These are phyloP conservation scores for Apiospora malaysiana DNA, from an alignment of 2,329 filamentous ascomycete genomes.

Conservation along the genomic window DNA sequence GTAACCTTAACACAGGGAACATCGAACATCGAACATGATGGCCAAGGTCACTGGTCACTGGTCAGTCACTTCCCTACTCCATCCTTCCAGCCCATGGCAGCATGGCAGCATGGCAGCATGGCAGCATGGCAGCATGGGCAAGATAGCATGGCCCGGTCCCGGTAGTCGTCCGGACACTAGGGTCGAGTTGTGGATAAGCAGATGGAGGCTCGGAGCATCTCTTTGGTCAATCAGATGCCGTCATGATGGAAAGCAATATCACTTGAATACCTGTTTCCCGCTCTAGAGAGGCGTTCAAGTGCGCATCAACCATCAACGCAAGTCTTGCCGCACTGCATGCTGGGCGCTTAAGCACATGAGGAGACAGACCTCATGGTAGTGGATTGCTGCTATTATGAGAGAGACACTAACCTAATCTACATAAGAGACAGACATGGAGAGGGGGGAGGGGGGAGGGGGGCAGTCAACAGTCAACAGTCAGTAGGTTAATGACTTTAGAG, in stretches of 20 bases:
- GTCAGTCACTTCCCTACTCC: background rate
- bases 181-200: constrained; percentile 30
- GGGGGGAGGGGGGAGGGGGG: too few relatives aligned
- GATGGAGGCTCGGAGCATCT: constrained; percentile 28
- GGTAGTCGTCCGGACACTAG: constrained; percentile 31
- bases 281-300: constrained; percentile 32
- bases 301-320: constrained; percentile 37
- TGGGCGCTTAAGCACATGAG: constrained; percentile 46
- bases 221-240: constrained; percentile 32
- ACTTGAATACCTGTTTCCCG: constrained; percentile 31
- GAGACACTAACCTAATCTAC: too few relatives aligned
- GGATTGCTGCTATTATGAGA: constrained; percentile 25
- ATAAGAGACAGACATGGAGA: too few relatives aligned
- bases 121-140: background rate
- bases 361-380: too few relatives aligned
- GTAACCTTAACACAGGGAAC: background rate
- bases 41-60: background rate
- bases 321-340: constrained; percentile 43
- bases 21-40: background rate
- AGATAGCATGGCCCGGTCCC: constrained; percentile 29
- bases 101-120: background rate
- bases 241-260: background rate
- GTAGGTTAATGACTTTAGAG: too few relatives aligned
- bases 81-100: constrained; percentile 24
- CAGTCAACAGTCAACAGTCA: too few relatives aligned